Percentiles rank a stretch among this genome's conserved stretches.
Conservation (phyloP, 2,329 filamentous ascomycete genomes). For the Epicoccum sorghinum region DNA sequence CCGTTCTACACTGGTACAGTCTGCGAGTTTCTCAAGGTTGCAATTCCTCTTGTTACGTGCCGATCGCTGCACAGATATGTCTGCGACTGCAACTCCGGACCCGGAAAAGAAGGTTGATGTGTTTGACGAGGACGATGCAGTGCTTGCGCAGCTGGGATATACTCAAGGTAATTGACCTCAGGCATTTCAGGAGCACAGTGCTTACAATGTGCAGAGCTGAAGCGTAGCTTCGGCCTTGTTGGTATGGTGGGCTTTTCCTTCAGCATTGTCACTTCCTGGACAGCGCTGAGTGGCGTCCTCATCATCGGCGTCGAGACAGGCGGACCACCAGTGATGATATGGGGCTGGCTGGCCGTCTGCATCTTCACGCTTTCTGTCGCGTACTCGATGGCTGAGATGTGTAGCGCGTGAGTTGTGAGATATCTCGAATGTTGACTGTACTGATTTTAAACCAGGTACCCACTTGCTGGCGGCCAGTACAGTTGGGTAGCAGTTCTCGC, state of each 20-base stretch:
- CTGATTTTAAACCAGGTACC: conserved; percentile 47
- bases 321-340: conserved; percentile 65
- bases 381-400: conserved; percentile 65
- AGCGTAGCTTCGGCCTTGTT: conserved; percentile 47
- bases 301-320: conserved; percentile 62
- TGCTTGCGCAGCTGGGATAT: conserved; percentile 50
- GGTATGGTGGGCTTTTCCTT: conserved; percentile 67
- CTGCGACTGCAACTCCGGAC: conserved; percentile 17
- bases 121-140: conserved; percentile 45
- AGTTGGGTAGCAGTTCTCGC: conserved; percentile 64
- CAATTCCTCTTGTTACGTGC: background rate
- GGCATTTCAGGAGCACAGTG: background rate
- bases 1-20: background rate
- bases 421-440: background rate
- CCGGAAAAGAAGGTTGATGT: conserved; percentile 33
- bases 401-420: conserved; percentile 48
- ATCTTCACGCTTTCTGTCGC: conserved; percentile 59
- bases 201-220: conserved; percentile 54
- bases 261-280: conserved; percentile 65
- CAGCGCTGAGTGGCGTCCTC: conserved; percentile 61
- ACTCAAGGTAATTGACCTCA: conserved; percentile 38
- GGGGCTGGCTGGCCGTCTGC: conserved; percentile 62
- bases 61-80: conserved; percentile 10
- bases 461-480: conserved; percentile 63
- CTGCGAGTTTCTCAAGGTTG: background rate